Conservation (phyloP, 2,329 filamentous ascomycete species). For the Monosporascus ibericus region DNA sequence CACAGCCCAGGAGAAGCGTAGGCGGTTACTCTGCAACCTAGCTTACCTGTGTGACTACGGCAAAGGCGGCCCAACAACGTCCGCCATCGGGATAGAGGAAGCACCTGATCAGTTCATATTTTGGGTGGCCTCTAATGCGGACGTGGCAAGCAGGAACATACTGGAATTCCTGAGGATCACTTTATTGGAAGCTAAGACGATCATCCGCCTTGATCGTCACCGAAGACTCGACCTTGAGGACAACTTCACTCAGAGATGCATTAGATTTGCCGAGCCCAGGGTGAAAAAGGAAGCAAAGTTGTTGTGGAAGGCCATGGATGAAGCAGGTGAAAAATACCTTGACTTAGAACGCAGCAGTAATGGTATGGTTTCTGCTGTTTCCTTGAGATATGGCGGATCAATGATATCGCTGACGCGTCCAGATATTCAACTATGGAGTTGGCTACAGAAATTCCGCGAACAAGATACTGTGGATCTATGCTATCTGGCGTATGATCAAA, state of each 20-base stretch:
- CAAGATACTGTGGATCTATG: not conserved
- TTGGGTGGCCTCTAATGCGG: slow-evolving; percentile 37
- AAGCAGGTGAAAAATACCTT: not conserved
- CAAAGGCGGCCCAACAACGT: slow-evolving; percentile 39
- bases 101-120: slow-evolving; percentile 26
- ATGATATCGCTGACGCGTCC: not conserved
- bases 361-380: slow-evolving; percentile 2
- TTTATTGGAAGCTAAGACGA: slow-evolving; percentile 13
- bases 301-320: slow-evolving; percentile 1
- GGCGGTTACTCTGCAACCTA: slow-evolving; percentile 32
- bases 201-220: slow-evolving; percentile 2
- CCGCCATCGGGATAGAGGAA: slow-evolving; percentile 37
- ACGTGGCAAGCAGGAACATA: slow-evolving; percentile 12
- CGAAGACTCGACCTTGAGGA: not conserved
- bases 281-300: slow-evolving; percentile 8
- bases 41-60: slow-evolving; percentile 39
- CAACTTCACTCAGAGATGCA: slow-evolving; percentile 14
- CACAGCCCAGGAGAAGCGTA: not conserved
- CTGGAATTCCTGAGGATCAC: slow-evolving; percentile 23
- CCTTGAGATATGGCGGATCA: not conserved
- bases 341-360: not conserved
- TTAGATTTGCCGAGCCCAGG: slow-evolving; percentile 10
- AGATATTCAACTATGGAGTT: not conserved
- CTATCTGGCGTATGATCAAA: not conserved
- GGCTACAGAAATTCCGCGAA: not conserved